Conservation (phyloP, 1,284 basidiomycete species). For the Leccinum solheimii region DNA sequence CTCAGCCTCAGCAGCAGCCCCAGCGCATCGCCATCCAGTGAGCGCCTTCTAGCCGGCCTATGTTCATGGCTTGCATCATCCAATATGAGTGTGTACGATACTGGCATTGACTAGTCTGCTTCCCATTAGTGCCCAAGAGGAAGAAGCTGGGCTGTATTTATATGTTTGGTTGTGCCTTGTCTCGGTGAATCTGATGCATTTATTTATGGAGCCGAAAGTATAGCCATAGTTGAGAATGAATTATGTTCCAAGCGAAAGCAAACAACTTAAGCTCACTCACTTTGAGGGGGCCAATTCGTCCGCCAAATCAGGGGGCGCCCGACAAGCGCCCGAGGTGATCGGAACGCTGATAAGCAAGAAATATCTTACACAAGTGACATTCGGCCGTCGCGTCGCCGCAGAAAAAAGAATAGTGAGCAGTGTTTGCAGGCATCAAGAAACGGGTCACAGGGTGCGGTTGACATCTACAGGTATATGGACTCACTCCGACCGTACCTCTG, state of each 20-base stretch:
- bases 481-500: conserved; percentile 6
- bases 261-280: too few relatives aligned
- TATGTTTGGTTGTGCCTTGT: neutral
- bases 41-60: neutral
- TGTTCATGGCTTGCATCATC: neutral
- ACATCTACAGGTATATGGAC: neutral
- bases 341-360: too few relatives aligned
- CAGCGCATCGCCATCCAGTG: conserved; percentile 39
- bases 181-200: neutral
- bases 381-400: neutral
- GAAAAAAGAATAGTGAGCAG: neutral
- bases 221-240: neutral
- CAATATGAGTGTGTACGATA: conserved; percentile 7
- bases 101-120: neutral
- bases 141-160: neutral
- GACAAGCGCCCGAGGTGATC: too few relatives aligned
- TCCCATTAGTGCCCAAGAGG: neutral
- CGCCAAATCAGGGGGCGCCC: too few relatives aligned
- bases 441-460: neutral
- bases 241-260: too few relatives aligned
- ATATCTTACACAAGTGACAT: too few relatives aligned
- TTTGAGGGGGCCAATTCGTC: too few relatives aligned
- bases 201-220: neutral
- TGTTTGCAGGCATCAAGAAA: neutral
- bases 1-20: conserved; percentile 35